Conservation (phyloP, 106 monocot genomes). For the Vanilla planifolia region DNA sequence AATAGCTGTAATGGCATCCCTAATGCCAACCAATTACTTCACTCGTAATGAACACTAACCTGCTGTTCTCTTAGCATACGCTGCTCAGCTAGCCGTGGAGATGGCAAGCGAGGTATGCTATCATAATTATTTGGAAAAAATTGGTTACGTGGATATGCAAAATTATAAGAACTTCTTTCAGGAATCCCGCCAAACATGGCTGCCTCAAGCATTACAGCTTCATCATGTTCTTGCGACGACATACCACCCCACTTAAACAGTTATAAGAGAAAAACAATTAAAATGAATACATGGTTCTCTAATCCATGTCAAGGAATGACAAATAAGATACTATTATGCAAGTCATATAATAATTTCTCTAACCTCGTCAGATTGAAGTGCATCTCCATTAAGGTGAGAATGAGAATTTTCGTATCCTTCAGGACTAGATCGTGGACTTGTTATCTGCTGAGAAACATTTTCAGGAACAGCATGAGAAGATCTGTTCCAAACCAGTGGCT, state of each 20-base stretch:
- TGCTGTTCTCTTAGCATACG: constrained; percentile 83
- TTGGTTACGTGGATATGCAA: constrained; percentile 27
- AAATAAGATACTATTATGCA: not conserved
- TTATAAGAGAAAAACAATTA: not conserved
- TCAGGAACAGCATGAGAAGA: constrained; percentile 27
- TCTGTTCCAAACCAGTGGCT: constrained; percentile 40
- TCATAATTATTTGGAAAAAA: constrained; percentile 35
- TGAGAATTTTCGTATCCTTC: constrained; percentile 14
- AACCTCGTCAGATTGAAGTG: constrained; percentile 60
- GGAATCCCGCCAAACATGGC: constrained; percentile 98
- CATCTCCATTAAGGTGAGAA: constrained; percentile 34
- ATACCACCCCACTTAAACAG: constrained; percentile 88
- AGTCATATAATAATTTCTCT: not conserved
- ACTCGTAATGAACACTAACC: constrained; percentile 33
- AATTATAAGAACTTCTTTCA: constrained; percentile 50
- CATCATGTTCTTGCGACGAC: constrained; percentile 92
- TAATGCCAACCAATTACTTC: not conserved
- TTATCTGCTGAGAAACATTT: constrained; percentile 20
- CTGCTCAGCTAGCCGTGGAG: constrained; percentile 72
- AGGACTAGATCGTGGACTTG: constrained; percentile 38
- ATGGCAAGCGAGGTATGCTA: constrained; percentile 46
- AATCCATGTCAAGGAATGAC: not conserved
- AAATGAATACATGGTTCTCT: not conserved
- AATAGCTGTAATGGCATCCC: not conserved
- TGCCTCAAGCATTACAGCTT: constrained; percentile 98